Evolutionary conservation across 2,329 filamentous ascomycete species (phyloP), one percentile per base, ranked within the genome.

Genomic region (Sporothrix sp.): DNA sequence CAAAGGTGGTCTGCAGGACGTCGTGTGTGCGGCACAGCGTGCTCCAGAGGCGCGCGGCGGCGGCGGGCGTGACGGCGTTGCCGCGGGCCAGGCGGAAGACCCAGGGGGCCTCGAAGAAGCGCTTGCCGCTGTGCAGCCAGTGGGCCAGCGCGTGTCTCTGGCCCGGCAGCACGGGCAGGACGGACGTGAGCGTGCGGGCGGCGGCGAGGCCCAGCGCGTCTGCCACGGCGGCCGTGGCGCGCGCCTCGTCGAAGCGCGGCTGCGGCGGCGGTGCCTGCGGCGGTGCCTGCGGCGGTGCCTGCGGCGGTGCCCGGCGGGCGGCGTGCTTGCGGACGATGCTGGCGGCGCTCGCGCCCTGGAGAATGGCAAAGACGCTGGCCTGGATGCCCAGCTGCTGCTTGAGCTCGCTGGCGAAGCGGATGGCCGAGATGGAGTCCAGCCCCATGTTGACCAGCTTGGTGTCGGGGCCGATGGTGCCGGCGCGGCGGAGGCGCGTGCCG

Each of bases 91-190:
- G 23, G 8, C 54, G 54, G 50, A 56, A 60, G n/a, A 54, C 57
- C 59, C 59, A 60, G 3, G 59, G 59, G 7, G 59, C 56, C 35
- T 60, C 59, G 23, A 59, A 58, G 53, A 60, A 60, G n/a, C 59
- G 52, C 50, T 56, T 59, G 14, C 59, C 59, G 35, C 52, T 55
- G 52, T 55, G 45, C 16, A 60, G 23, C 59, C 58, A 60, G 25
- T 59, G 56, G 46, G 57, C 35, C 32, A 60, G 48, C 11, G 50
- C 50, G 8, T 38, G 50, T n/a, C 54, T 55, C 45, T 60, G 59
- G 8, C 59, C 58, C 13, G 58, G 11, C 1, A 60, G 55, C 16
- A 48, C 51, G 1, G 58, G 57, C 7, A 50, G 36, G 9, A 60
- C 50, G 1, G 55, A 57, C 39, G 54, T 50, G 27, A 60, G 51